Conservation (phyloP, 2,329 filamentous ascomycete species). For the Mariannaea sp. region DNA sequence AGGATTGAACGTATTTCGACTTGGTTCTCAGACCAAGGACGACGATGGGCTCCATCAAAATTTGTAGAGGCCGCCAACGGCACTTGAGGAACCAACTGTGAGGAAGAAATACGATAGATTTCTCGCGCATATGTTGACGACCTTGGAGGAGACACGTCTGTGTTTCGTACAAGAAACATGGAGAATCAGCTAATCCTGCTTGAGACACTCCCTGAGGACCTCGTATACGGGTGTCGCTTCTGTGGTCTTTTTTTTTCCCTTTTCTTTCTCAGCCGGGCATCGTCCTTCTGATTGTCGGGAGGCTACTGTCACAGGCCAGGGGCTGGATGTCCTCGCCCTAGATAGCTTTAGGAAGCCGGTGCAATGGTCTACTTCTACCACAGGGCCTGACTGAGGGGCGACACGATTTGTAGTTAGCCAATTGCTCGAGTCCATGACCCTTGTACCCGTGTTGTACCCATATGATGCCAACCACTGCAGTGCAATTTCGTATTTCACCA, state of each 20-base stretch:
- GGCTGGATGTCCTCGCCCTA: neutral
- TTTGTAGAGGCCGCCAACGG: no score
- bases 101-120: no score
- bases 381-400: neutral
- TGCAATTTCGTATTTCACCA: neutral
- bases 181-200: neutral
- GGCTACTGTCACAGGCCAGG: neutral
- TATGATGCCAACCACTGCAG: neutral
- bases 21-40: no score
- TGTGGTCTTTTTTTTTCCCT: slow-evolving; percentile 1
- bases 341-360: neutral
- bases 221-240: neutral
- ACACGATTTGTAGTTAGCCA: neutral
- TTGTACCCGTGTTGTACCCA: neutral
- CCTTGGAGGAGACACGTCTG: no score
- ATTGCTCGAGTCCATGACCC: neutral
- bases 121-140: no score
- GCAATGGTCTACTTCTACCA: neutral
- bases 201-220: slow-evolving; percentile 1
- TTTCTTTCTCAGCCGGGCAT: neutral
- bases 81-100: no score
- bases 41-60: no score
- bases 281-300: neutral
- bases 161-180: no score
- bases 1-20: no score